Evolutionary conservation across 176 grass and related monocot genomes (phyloP), one percentile per base, ranked within the genome.

Genomic region (Puccinellia tenuiflora): DNA sequence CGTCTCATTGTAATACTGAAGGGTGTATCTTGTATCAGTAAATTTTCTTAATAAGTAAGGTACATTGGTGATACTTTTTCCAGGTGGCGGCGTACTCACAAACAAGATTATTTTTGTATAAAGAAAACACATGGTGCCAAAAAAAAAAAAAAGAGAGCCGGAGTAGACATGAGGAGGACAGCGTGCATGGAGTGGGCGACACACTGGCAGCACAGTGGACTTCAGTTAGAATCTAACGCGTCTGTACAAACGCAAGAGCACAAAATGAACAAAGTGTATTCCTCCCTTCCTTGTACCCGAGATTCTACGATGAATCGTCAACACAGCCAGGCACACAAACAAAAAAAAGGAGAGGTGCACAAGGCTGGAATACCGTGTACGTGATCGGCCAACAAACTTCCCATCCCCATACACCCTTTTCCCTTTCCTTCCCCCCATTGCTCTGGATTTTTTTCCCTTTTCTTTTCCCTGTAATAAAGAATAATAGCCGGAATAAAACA

Each of bases 231-330:
- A 73, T 80, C 67, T 52, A 51, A 40, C 47, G 47, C 31, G 22
- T 52, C 30, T 73, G 84, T 29, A 57, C 62, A 43, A 39, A 46
- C 13, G 53, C 55, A 21, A 37, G 42, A 33, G 20, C 46, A 17
- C 43, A 45, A 48, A 63, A 14, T 14, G 85, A 14, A 53, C 68
- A 43, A 65, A 76, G 37, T 21, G 60, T 35, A 52, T 67, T 52
- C 71, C 45, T 74, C 26, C 26, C 71, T 28, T 74, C 26, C 26
- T 45, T 28, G 53, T 29, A 51, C 42, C 20, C 33, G 29, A 42
- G 54, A 80, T 79, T 88, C 76, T 24, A 33, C 68, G 10, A 67
- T 16, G 65, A 56, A 59, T 31, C 40, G 75, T 67, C 46, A 17
- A 48, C 69, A 48, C 34, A 71, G 5, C 34, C 22, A 52, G 26